These are phyloP conservation scores for Coemansia sp. DNA, from an alignment of 192 early-diverging fungal genomes.

Conservation along the genomic window DNA sequence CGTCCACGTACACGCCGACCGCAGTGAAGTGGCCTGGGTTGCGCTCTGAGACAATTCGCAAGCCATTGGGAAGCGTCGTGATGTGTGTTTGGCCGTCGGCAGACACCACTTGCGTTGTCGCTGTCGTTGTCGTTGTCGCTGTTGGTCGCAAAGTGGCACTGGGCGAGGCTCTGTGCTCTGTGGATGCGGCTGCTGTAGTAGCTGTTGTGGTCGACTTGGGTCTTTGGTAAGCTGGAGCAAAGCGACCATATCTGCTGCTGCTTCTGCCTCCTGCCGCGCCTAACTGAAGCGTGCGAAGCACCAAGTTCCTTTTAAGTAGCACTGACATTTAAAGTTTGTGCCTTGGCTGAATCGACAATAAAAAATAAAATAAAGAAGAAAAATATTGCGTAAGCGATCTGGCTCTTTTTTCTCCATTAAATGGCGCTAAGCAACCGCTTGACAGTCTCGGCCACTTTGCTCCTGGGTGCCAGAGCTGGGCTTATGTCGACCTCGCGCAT, in stretches of 20 bases:
- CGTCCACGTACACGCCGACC: constrained; percentile 86
- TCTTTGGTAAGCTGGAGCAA: neutral
- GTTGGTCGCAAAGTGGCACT: neutral
- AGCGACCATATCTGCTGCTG: neutral
- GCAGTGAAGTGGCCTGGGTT: constrained; percentile 87
- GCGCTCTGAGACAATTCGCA: constrained; percentile 78
- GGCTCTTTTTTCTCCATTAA: neutral
- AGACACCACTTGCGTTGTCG: constrained; percentile 10
- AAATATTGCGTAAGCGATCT: neutral
- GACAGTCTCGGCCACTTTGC: constrained; percentile 68
- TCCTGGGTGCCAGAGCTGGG: constrained; percentile 69
- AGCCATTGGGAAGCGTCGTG: constrained; percentile 85
- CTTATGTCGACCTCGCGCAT: constrained; percentile 79
- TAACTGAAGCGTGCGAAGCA: neutral
- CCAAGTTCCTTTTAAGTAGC: neutral
- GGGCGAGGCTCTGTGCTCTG: constrained; percentile 8
- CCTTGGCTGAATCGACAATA: too few relatives aligned
- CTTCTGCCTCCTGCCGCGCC: neutral
- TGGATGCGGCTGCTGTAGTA: neutral
- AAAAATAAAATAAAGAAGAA: neutral
- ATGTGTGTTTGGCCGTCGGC: constrained; percentile 52
- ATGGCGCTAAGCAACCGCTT: constrained; percentile 61
- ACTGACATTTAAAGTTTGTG: constrained; percentile 12
- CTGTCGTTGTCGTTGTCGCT: neutral
- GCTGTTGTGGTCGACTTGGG: constrained; percentile 26